Conservation (phyloP, 306 rosid genomes). For the Cucumis melo region DNA sequence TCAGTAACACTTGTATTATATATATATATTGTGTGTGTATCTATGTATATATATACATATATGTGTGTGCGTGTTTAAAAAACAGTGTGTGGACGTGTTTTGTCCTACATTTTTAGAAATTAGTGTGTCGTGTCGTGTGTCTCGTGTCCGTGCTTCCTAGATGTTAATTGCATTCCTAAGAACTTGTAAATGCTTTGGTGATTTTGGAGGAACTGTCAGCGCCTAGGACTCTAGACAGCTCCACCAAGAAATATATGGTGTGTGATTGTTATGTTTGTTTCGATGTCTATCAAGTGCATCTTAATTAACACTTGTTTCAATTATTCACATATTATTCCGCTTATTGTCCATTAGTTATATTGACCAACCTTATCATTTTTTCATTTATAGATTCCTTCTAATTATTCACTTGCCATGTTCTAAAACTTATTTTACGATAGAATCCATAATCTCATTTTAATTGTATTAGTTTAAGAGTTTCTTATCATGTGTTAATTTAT, state of each 20-base stretch:
- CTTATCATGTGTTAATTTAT: neutral
- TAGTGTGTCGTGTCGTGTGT: too few relatives aligned
- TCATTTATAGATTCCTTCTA: neutral
- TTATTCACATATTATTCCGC: neutral
- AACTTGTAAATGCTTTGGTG: neutral
- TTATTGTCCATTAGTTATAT: neutral
- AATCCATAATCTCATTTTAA: neutral
- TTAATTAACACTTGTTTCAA: neutral
- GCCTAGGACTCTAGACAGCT: neutral
- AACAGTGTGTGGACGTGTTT: too few relatives aligned
- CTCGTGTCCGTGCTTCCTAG: too few relatives aligned
- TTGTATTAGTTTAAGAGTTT: neutral
- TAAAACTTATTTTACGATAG: neutral
- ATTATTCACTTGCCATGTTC: too few relatives aligned
- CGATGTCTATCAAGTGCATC: neutral
- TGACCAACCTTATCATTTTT: neutral
- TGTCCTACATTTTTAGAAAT: too few relatives aligned
- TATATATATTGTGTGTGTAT: too few relatives aligned
- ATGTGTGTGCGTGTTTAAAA: too few relatives aligned
- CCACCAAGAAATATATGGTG: neutral
- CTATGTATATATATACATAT: too few relatives aligned
- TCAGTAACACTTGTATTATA: too few relatives aligned
- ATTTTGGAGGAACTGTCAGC: neutral
- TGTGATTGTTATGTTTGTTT: neutral
- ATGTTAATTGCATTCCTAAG: neutral